Evolutionary conservation across 495 filamentous ascomycete species (phyloP).

Genomic region (Xylaria flabelliformis): DNA sequence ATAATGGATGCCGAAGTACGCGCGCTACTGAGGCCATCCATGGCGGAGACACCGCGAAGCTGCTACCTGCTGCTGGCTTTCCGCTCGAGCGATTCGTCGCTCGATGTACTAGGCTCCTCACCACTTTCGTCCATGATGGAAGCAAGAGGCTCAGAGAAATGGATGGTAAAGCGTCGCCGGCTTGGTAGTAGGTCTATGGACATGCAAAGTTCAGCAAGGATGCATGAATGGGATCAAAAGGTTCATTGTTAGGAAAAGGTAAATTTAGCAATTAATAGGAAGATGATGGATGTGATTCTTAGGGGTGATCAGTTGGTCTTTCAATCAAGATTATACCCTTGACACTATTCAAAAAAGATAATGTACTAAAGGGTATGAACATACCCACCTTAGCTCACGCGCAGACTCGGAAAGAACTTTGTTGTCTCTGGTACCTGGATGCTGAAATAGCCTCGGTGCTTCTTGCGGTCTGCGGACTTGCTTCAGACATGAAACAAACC

Average conservation of each 20-base stretch:
- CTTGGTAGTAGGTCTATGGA: constrained; percentile 5
- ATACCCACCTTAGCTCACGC: background rate
- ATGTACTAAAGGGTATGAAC: constrained; percentile 12
- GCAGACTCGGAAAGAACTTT: background rate
- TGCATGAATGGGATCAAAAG: constrained; percentile 17
- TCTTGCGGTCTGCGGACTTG: background rate
- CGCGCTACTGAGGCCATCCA: constrained; percentile 38
- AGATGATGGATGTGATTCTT: constrained; percentile 11
- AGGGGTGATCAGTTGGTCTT: constrained; percentile 20
- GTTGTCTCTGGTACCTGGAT: background rate
- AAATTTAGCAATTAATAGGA: background rate
- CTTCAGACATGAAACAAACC: background rate
- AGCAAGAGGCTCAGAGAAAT: constrained; percentile 14
- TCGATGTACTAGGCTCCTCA: constrained; percentile 32
- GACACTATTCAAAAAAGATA: background rate
- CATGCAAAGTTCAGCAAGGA: constrained; percentile 15
- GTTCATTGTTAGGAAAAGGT: constrained; percentile 17
- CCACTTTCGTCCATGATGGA: constrained; percentile 5
- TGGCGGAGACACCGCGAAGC: constrained; percentile 34
- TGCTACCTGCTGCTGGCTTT: constrained; percentile 32
- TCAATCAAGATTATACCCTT: background rate
- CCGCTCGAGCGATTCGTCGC: constrained; percentile 30
- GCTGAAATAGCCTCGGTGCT: background rate
- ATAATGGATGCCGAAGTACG: constrained; percentile 31
- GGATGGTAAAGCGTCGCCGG: constrained; percentile 11